Percentiles rank a stretch among this genome's conserved stretches.
Conservation (phyloP, 129 eudicot genomes). For the Flaveria ramosissima region DNA sequence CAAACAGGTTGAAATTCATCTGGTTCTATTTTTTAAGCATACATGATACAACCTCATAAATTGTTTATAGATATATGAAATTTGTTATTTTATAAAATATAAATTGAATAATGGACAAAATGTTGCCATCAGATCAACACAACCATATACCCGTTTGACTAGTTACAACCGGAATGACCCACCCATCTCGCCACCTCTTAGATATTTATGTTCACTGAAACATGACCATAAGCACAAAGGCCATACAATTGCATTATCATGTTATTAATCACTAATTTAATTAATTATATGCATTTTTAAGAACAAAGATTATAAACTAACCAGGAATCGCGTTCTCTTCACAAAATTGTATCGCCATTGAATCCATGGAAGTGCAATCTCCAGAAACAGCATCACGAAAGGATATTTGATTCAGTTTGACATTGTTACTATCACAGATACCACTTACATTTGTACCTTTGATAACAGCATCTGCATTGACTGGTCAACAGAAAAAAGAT, state of each 20-base stretch:
- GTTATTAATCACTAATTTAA: background rate
- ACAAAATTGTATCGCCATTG: conserved; percentile 49
- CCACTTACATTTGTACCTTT: conserved; percentile 46
- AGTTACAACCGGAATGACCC: too few species aligned
- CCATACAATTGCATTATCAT: background rate
- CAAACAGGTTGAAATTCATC: too few species aligned
- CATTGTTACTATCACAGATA: conserved; percentile 28
- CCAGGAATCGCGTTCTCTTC: conserved; percentile 50
- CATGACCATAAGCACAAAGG: too few species aligned
- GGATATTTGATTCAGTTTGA: conserved; percentile 26
- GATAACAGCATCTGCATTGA: conserved; percentile 47
- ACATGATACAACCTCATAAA: too few species aligned
- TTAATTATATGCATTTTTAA: conserved; percentile 2
- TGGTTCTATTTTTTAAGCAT: too few species aligned
- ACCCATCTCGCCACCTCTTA: too few species aligned
- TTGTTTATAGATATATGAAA: too few species aligned
- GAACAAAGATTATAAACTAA: conserved; percentile 20
- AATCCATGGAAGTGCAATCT: conserved; percentile 34
- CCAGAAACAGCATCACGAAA: conserved; percentile 38
- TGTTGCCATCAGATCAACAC: too few species aligned
- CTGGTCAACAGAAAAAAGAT: conserved; percentile 26
- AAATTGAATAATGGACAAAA: too few species aligned
- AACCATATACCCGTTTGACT: too few species aligned
- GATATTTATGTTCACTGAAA: too few species aligned
- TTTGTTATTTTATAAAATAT: too few species aligned